Evolutionary conservation across 2,329 filamentous ascomycete species (phyloP), one percentile per base, ranked within the genome.

Genomic region (Rhynchosporium agropyri): DNA sequence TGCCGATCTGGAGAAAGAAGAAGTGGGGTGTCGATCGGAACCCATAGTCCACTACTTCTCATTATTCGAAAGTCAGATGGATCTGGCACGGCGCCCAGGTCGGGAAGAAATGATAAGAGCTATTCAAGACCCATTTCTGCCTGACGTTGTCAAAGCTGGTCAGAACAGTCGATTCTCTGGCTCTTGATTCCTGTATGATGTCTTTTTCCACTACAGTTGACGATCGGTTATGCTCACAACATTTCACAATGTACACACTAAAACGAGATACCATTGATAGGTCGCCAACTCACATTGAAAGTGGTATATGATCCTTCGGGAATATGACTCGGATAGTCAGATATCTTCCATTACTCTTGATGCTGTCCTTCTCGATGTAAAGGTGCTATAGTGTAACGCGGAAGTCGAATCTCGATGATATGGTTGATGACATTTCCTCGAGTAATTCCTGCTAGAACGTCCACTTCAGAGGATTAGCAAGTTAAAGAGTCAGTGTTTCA

Each of bases 351-450:
- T 74, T 89, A 89, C 57, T 83, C 79, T 0, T 78, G 74, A 12
- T 81, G 78, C 58, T 83, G 75, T 65, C 77, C 74, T 63, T 82
- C 81, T 29, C 85, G 79, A 66, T 87, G 83, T 69, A 83, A 78
- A 0, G 85, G 86, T 60, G 82, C 84, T 54, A 88, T 85, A 3
- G 84, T 86, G 69, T 86, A 87, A 1, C 86, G 81, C 3, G 86
- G 86, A 43, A 89, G 77, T 69, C 89, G 85, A 42, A 89, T 83
- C 71, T 89, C 86, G 43, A 89, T 86, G 58, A 88, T 80, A 45
- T 85, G 83, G 63, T 87, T 88, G 65, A 89, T 83, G 2, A 89
- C 80, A 63, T 87, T 85, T 71, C 83, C 84, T 50, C 86, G 81
- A 12, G 84, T 88, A 50, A 88, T 78, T 0, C 84, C 85, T 2